phyloP scores from a whole-genome alignment of 176 grass and related monocot species.

The Aegilops longissima region DNA sequence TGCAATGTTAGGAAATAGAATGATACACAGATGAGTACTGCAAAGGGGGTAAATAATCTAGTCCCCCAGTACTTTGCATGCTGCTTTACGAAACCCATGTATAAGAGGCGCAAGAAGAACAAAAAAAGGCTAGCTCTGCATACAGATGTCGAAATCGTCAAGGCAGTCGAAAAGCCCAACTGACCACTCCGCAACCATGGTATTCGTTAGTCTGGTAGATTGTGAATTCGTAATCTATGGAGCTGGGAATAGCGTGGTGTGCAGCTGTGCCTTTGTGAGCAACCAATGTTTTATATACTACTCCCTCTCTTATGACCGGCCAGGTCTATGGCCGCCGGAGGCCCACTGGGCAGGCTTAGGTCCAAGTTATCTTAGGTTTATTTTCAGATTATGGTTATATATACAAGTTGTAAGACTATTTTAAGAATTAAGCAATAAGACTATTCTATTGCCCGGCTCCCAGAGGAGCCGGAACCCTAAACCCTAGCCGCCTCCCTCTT shows the following conservation, averaged over 20 bases:
- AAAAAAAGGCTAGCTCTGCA: not conserved
- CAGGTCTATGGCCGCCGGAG: no score
- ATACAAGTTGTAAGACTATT: no score
- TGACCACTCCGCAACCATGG: slow-evolving; percentile 46
- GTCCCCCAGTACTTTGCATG: not conserved
- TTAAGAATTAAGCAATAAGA: no score
- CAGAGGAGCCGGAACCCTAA: no score
- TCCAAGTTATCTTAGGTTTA: no score
- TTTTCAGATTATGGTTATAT: no score
- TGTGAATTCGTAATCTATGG: not conserved
- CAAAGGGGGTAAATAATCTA: no score
- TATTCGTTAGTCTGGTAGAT: not conserved
- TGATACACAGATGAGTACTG: not conserved
- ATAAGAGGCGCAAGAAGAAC: not conserved
- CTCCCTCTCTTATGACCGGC: no score
- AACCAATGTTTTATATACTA: not conserved
- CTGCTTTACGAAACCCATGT: not conserved
- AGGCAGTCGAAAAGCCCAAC: slow-evolving; percentile 45
- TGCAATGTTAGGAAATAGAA: not conserved
- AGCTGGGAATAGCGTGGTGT: not conserved
- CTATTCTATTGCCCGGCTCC: no score
- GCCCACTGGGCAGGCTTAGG: no score
- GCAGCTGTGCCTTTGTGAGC: not conserved
- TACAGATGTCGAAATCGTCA: slow-evolving; percentile 44
- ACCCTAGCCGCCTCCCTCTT: no score